These are phyloP conservation scores for Monosporascus sp. DNA, from an alignment of 2,329 filamentous ascomycete species.

Conservation along the genomic window DNA sequence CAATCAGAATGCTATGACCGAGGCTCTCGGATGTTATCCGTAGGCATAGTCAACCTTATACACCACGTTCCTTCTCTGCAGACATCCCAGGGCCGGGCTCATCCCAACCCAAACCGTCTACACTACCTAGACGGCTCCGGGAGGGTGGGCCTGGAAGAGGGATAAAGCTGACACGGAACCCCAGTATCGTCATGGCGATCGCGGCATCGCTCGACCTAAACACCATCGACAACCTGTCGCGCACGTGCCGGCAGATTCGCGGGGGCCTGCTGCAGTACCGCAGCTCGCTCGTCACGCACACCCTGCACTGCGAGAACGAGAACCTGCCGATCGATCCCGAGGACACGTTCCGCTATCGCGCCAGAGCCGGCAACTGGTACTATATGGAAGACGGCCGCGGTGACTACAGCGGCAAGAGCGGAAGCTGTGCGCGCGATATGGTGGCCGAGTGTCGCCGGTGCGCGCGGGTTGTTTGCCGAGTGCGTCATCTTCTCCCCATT, in stretches of 20 bases:
- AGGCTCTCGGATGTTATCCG: slow-evolving; percentile 64
- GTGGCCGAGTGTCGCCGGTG: slow-evolving; percentile 80
- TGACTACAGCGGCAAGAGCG: slow-evolving; percentile 60
- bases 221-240: slow-evolving; percentile 75
- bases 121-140: neutral
- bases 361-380: slow-evolving; percentile 53
- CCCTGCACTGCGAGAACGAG: slow-evolving; percentile 77
- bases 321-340: slow-evolving; percentile 47
- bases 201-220: slow-evolving; percentile 79
- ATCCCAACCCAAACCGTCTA: neutral
- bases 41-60: slow-evolving; percentile 41
- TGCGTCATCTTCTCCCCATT: slow-evolving; percentile 38
- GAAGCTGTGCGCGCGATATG: slow-evolving; percentile 80
- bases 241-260: slow-evolving; percentile 75
- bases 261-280: slow-evolving; percentile 75
- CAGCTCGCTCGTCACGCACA: slow-evolving; percentile 64
- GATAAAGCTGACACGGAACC: slow-evolving; percentile 6
- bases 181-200: slow-evolving; percentile 71
- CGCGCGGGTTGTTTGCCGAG: slow-evolving; percentile 72
- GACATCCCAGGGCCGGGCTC: slow-evolving; percentile 5
- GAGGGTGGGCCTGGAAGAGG: slow-evolving; percentile 3
- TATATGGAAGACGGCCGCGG: slow-evolving; percentile 49
- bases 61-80: slow-evolving; percentile 17
- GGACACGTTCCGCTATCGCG: slow-evolving; percentile 52
- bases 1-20: slow-evolving; percentile 55